Evolutionary conservation across 1,284 basidiomycete species (phyloP).

Genomic region (Porogramme epimiltina): DNA sequence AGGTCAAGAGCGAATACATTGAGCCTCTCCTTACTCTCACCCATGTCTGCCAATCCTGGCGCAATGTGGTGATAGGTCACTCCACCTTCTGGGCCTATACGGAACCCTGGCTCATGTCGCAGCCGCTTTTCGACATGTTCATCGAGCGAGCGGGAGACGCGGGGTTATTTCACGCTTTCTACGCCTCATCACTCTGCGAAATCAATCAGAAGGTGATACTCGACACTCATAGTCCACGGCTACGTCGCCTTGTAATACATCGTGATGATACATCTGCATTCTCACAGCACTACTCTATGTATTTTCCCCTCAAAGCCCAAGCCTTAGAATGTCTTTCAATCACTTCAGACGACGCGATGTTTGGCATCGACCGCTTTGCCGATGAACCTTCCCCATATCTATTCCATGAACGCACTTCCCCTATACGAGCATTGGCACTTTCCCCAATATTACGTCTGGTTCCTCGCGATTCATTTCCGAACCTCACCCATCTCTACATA

Average conservation of each 20-base stretch:
- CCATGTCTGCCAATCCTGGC: not conserved
- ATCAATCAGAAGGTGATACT: no score
- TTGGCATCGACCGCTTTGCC: not conserved
- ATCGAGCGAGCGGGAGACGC: not conserved
- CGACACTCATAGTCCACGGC: no score
- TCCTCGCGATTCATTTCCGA: not conserved
- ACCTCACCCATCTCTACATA: not conserved
- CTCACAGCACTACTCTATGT: no score
- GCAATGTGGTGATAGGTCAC: not conserved
- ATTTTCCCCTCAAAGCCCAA: no score
- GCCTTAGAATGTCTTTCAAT: no score
- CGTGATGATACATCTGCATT: no score
- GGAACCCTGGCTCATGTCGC: not conserved
- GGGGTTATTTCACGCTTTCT: not conserved
- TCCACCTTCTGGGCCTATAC: not conserved
- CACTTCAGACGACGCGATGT: not conserved
- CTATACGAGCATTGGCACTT: not conserved
- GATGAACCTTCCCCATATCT: not conserved
- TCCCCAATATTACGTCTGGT: not conserved
- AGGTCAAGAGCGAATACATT: not conserved
- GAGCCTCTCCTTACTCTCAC: not conserved
- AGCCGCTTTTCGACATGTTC: not conserved
- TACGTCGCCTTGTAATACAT: no score
- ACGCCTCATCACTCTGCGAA: not conserved
- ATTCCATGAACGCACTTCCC: not conserved